Evolutionary conservation across 148 eudicot species (phyloP).

Genomic region (Chenopodium quinoa): DNA sequence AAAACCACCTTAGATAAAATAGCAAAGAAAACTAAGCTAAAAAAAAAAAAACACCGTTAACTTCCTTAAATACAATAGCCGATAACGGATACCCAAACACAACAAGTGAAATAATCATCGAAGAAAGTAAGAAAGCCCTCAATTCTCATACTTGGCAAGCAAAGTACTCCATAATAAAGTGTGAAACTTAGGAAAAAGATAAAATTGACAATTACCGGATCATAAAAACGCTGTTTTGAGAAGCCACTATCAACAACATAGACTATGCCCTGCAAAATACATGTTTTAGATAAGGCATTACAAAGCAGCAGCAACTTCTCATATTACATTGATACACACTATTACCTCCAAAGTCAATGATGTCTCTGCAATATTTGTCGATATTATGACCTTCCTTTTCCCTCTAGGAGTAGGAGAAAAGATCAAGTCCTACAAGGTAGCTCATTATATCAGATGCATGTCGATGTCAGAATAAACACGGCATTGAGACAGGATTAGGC

Average conservation of each 20-base stretch:
- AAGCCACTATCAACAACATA: slow-evolving; percentile 97
- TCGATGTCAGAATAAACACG: slow-evolving; percentile 12
- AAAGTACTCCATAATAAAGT: not conserved
- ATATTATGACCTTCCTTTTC: slow-evolving; percentile 87
- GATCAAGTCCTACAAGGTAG: slow-evolving; percentile 59
- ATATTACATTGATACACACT: slow-evolving; percentile 14
- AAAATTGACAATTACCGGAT: slow-evolving; percentile 56
- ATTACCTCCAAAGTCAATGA: slow-evolving; percentile 93
- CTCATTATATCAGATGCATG: not conserved
- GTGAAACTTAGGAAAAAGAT: not conserved
- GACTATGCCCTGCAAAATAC: slow-evolving; percentile 68
- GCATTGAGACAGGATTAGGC: slow-evolving; percentile 3
- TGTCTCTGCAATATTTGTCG: slow-evolving; percentile 99
- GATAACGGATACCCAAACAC: not conserved
- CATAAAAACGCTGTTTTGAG: slow-evolving; percentile 93
- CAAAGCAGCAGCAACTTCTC: not conserved
- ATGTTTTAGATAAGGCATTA: slow-evolving; percentile 19
- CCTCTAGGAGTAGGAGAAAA: slow-evolving; percentile 93
- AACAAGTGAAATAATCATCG: not conserved
- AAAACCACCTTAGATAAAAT: slow-evolving; percentile 13
- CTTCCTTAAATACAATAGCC: not conserved
- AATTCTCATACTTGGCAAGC: not conserved
- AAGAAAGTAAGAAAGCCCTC: not conserved
- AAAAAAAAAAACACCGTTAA: not conserved
- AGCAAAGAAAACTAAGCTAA: slow-evolving; percentile 1